phyloP scores from a whole-genome alignment of 1,284 basidiomycete species.

The Abortiporus biennis region DNA sequence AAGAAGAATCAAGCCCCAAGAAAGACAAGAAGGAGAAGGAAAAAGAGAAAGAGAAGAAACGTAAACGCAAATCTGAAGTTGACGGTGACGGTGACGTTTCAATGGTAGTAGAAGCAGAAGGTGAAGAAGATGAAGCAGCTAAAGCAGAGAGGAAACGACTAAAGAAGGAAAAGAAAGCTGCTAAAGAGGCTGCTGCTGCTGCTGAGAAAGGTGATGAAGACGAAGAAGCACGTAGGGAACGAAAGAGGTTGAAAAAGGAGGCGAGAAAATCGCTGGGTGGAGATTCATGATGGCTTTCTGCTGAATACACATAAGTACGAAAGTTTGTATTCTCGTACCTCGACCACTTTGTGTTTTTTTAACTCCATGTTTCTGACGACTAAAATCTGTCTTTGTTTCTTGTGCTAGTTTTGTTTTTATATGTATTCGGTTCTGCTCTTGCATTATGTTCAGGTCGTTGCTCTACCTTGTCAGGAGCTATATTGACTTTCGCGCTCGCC shows the following conservation, averaged over 20 bases:
- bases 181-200: constrained; percentile 18
- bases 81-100: constrained; percentile 35
- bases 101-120: constrained; percentile 33
- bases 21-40: constrained; percentile 35
- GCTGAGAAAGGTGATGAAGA: constrained; percentile 29
- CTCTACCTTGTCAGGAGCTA: too few relatives aligned
- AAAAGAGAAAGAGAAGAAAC: constrained; percentile 59
- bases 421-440: too few relatives aligned
- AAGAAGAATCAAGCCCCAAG: constrained; percentile 34
- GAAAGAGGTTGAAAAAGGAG: constrained; percentile 29
- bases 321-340: too few relatives aligned
- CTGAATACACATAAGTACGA: too few relatives aligned
- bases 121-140: constrained; percentile 53
- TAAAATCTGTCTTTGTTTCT: too few relatives aligned
- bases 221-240: constrained; percentile 25
- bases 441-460: too few relatives aligned
- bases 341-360: too few relatives aligned
- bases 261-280: constrained; percentile 27
- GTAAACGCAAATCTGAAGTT: constrained; percentile 66
- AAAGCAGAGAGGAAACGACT: constrained; percentile 53
- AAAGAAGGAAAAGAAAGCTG: constrained; percentile 57
- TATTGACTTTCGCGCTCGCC: too few relatives aligned
- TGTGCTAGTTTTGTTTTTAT: too few relatives aligned
- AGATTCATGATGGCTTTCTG: constrained; percentile 18
- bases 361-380: too few relatives aligned